Evolutionary conservation across 805 yeast genomes (phyloP), one percentile per base, ranked within the genome.

Genomic region (Lipomyces chichibuensis): DNA sequence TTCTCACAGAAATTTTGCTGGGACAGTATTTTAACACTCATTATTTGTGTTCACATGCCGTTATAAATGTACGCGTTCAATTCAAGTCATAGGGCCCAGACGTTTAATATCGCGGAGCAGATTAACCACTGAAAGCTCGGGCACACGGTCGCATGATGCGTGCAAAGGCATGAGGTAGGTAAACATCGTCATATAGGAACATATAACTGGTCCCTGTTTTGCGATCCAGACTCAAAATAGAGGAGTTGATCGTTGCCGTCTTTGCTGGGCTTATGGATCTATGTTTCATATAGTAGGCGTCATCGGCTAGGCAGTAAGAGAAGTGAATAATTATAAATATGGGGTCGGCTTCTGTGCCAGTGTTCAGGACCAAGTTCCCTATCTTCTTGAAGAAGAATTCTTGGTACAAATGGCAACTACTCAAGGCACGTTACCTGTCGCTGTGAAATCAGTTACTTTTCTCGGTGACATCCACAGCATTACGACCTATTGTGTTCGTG

Each of bases 381-480:
- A 49, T 49, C 20, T 49, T n/a, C 20, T 23, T 23, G 25, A 11
- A 49, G 2, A 23, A 49, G 20, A 49, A 49, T 49, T 13, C 52
- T 49, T 3, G 0, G 11, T 13, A 5, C 25, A 49, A 49, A 49
- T 49, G 52, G 25, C 20, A 49, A 49, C 52, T 49, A 49, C 57
- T 0, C 2, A 54, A 32, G 57, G 37, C 27, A 27, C 33, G 9
- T 32, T 54, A 32, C 57, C 57, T 27, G 37, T 54, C 37, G 25
- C 14, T 1, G 57, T 54, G 20, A 54, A 4, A 11, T 54, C 57
- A 37, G 57, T 8, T 25, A 27, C n/a, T 8, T 32, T 54, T 11
- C 57, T 54, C 37, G 57, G 57, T 32, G 57, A 54, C 57, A 54
- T 54, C 37, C 57, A 32, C 57, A 54, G 57, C 37, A 54, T n/a